Conservation (phyloP, 371 early-diverging fungal species). For the Lichtheimia ramosa region DNA sequence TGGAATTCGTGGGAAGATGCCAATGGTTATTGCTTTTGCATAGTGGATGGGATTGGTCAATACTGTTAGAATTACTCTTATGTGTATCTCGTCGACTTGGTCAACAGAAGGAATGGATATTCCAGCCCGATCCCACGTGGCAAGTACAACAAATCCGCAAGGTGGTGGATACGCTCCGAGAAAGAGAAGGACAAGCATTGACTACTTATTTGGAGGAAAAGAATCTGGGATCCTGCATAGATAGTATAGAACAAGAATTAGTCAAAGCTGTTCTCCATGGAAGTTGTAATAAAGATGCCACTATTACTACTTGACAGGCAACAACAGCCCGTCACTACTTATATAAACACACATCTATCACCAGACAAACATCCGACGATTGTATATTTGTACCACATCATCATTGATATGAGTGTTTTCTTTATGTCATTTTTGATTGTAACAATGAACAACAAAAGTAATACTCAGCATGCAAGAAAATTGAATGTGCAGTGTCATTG, state of each 20-base stretch:
- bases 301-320: too few relatives aligned
- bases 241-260: not conserved
- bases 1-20: constrained; percentile 51
- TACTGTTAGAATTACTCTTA: constrained; percentile 19
- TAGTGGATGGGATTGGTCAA: constrained; percentile 63
- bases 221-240: not conserved
- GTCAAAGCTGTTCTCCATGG: too few relatives aligned
- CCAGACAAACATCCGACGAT: too few relatives aligned
- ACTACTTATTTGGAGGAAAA: constrained; percentile 4
- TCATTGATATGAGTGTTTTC: too few relatives aligned
- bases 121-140: constrained; percentile 17
- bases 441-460: too few relatives aligned
- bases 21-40: constrained; percentile 53
- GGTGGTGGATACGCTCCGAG: constrained; percentile 2
- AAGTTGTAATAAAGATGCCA: too few relatives aligned
- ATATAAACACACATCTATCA: too few relatives aligned
- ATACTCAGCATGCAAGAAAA: too few relatives aligned
- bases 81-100: constrained; percentile 16
- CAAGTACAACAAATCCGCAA: constrained; percentile 14
- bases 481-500: too few relatives aligned
- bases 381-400: too few relatives aligned
- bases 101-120: not conserved
- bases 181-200: not conserved
- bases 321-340: too few relatives aligned
- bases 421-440: too few relatives aligned